Evolutionary conservation across 176 grass and related monocot genomes (phyloP).

Genomic region (Oryza nivara): DNA sequence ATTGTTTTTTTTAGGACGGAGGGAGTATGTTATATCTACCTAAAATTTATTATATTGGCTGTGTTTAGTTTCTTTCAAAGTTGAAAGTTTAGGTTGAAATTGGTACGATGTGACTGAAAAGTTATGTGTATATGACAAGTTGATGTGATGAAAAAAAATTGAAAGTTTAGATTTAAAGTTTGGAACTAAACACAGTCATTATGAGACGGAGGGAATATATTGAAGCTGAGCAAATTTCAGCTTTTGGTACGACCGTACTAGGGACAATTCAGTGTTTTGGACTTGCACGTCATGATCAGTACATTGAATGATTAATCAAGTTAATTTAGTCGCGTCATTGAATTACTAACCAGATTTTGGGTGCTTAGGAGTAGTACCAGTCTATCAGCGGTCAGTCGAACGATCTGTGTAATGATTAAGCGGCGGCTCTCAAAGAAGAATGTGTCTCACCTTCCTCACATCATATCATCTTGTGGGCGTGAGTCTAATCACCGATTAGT

Average conservation of each 20-base stretch:
- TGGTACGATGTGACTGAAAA: too few species aligned
- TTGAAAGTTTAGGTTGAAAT: too few species aligned
- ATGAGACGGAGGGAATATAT: background rate
- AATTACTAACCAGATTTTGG: background rate
- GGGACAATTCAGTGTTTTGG: background rate
- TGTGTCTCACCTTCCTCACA: background rate
- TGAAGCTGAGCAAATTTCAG: background rate
- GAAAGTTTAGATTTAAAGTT: too few species aligned
- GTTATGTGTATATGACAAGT: too few species aligned
- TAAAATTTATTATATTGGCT: too few species aligned
- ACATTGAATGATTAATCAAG: background rate
- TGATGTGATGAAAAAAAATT: too few species aligned
- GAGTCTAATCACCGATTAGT: slow-evolving; percentile 27
- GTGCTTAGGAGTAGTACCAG: background rate
- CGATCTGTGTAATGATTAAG: slow-evolving; percentile 36
- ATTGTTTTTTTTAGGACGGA: too few species aligned
- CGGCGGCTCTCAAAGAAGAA: background rate
- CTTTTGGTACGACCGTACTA: background rate
- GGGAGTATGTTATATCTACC: too few species aligned
- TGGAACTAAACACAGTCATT: too few species aligned
- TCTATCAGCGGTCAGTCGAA: background rate
- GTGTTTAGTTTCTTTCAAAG: too few species aligned
- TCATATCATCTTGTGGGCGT: background rate
- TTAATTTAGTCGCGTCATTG: background rate
- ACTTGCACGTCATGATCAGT: background rate